Base-by-base conservation (phyloP, 1,284 basidiomycete genomes). In the Entoloma clypeatum region DNA sequence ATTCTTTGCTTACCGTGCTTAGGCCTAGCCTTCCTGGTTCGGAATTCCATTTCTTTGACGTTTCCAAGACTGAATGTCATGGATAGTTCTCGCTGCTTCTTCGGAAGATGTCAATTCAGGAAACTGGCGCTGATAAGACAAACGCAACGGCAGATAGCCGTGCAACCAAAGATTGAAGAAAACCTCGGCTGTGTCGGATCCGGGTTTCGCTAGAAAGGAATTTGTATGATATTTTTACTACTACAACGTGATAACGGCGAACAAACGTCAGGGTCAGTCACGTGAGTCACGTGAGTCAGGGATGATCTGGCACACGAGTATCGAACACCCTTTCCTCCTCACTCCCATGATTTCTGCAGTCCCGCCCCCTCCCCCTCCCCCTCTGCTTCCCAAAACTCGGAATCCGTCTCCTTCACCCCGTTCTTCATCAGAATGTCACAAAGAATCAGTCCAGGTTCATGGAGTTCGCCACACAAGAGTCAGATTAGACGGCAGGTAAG, bases 401-500 rank as follows among this genome's bases (percentile, higher is more conserved):
- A 53, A 36, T 54, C 59, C 25, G 46, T 65, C 14, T 67, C 63
- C 9, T 21, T 54, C 64, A 8, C 68, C 70, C 27, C 64, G 72
- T 34, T 59, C 59, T n/a, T 66, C 74, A 30, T 54, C 68, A 10
- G 65, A 71, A 21, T 62, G 53, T 28, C 64, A 68, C 24, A 57
- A 61, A 3, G 72, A 76, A 46, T 63, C 68, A 18, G 69, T 75
- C 11, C 68, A 63, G 5, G 73, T 79, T 43, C 76, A 83, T 38
- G 86, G 82, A 7, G 57, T 93, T 32, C 68, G 69, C 27, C 82
- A 92, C 64, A 72, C 75, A 16, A 65, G 69, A 14, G 53, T 75
- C 7, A 75, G 64, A 52, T 64, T 93, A 36, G 78, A 89, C 55
- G 76, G 87, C 27, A 81, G 78, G 86, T 90, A 64, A 80, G 85